Conservation (phyloP, 2,329 filamentous ascomycete genomes). For the Falciphora oryzae region DNA sequence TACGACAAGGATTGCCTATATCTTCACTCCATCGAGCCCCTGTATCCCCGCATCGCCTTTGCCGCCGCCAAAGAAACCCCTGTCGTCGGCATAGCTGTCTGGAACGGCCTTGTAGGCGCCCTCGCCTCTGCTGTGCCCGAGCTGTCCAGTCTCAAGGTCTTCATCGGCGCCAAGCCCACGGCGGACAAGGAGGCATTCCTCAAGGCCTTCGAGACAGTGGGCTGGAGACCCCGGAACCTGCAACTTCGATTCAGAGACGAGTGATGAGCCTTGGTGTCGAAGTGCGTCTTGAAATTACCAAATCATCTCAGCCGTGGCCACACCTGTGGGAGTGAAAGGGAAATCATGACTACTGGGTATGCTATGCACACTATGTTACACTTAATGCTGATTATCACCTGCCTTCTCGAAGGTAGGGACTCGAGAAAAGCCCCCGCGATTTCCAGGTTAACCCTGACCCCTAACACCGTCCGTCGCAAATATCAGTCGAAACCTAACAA, state of each 20-base stretch:
- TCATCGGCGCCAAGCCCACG: conserved; percentile 2
- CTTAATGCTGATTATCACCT: background rate
- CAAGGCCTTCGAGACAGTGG: conserved; percentile 3
- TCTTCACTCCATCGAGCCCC: background rate
- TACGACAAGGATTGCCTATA: conserved; percentile 9
- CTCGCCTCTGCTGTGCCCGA: conserved; percentile 5
- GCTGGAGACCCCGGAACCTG: conserved; percentile 4
- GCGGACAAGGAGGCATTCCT: conserved; percentile 1
- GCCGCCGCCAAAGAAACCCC: background rate
- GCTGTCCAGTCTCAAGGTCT: background rate
- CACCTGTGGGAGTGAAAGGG: background rate
- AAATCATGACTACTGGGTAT: background rate
- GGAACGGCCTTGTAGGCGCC: conserved; percentile 4
- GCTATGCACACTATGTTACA: background rate
- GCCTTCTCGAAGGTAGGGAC: no score
- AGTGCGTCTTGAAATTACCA: background rate
- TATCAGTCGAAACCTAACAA: background rate
- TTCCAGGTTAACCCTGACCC: no score
- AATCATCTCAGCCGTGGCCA: background rate
- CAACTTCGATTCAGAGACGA: background rate
- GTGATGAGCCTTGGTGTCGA: background rate
- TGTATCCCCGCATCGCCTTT: conserved; percentile 4
- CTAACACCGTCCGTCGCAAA: background rate
- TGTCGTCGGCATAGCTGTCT: conserved; percentile 7
- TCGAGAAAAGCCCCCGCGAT: background rate